Evolutionary conservation across 1,284 basidiomycete species (phyloP), one percentile per base, ranked within the genome.

Genomic region (Cryptococcus neoformans): DNA sequence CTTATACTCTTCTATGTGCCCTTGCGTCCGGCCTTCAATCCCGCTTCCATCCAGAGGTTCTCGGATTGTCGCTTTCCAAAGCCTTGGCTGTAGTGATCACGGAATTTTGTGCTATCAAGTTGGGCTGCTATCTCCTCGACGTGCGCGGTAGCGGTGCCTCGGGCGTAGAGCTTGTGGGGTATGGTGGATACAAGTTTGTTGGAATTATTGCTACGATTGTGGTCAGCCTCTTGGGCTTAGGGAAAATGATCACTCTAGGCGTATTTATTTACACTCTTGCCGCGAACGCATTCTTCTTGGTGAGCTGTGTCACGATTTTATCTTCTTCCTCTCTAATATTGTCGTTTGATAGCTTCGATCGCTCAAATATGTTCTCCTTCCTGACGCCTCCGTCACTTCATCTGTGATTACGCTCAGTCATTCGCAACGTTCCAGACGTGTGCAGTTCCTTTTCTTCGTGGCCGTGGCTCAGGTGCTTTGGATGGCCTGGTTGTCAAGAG

Each of bases 101-200:
- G 58, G 95, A 99, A 76, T 92, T 97, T 71, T 78, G 86, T 37
- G 87, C 89, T 55, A 89, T 99, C 67, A 91, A 92, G 59, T 81
- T 92, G 0, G 92, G 92, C 0, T 94, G 90, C 69, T 97, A 97
- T 74, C 80, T 96, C 51, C 83, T 95, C 54, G 90, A 90, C 64
- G 89, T 96, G 12, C 85, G 87, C 55, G 86, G 86, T 9, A 84
- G 84, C 28, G 59, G 83, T 86, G 77, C 81, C 85, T 55, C 77
- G 87, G 58, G 88, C 84, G 49, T 81, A 39, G 83, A 84, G 62
- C 66, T 84, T 55, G 74, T 83, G 12, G 80, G 81, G 5, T 99
- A 97, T 72, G 88, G 88, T 4, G 95, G 96, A 0, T 99, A 99
- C 81, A 99, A 99, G 74, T 99, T 99, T 69, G 91, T 98, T 47